A percentile compares a stretch with the other conserved stretches of the same genome.
Evolutionary conservation across 164 flowering plant species (phyloP).

Genomic region (Santalum album): DNA sequence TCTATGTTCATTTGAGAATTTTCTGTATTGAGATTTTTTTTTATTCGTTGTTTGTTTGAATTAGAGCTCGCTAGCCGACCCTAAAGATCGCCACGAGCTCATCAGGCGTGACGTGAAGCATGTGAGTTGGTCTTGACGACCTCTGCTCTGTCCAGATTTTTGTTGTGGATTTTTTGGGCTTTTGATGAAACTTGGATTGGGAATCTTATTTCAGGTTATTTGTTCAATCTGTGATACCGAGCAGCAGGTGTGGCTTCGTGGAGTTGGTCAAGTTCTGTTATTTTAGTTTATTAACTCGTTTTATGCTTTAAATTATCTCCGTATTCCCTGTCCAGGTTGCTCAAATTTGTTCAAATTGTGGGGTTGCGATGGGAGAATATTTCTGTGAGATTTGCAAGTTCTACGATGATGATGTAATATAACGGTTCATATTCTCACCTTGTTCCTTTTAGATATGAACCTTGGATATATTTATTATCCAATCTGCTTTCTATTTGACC

Average conservation of each 20-base stretch:
- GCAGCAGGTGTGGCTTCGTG: conserved; percentile 44
- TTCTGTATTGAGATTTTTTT: background rate
- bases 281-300: conserved; percentile 1
- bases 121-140: conserved; percentile 14
- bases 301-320: background rate
- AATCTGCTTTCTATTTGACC: background rate
- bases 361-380: conserved; percentile 62
- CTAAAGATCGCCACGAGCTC: conserved; percentile 43
- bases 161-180: background rate
- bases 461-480: background rate
- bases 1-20: too few relatives aligned
- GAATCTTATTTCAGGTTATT: conserved; percentile 39
- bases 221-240: conserved; percentile 70
- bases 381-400: conserved; percentile 56
- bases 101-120: conserved; percentile 39
- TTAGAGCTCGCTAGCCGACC: conserved; percentile 27
- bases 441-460: background rate
- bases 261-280: too few relatives aligned
- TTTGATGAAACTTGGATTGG: background rate
- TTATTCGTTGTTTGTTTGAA: background rate
- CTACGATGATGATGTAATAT: conserved; percentile 55
- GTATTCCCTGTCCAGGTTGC: conserved; percentile 29
- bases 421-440: background rate
- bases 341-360: conserved; percentile 44
- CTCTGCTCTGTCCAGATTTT: background rate